These are phyloP conservation scores for Leucosporidium creatinivorum DNA, from an alignment of 768 basidiomycete species.

Conservation along the genomic window DNA sequence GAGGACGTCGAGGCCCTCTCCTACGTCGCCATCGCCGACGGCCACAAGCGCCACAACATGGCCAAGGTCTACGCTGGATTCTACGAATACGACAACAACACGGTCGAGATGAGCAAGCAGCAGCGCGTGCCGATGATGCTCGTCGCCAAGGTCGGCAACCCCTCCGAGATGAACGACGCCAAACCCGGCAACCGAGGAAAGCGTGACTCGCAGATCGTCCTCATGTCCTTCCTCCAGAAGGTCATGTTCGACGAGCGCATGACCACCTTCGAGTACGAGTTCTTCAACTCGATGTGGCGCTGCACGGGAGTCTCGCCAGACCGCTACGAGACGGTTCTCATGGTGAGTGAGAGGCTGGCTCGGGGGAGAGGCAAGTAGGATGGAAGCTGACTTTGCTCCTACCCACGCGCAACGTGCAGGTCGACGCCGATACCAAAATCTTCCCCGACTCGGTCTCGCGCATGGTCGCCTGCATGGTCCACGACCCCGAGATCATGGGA, in stretches of 20 bases:
- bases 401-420: background rate
- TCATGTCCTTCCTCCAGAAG: conserved; percentile 97
- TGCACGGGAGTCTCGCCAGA: conserved; percentile 92
- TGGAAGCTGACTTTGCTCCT: no score
- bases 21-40: conserved; percentile 97
- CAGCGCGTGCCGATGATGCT: conserved; percentile 93
- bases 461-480: conserved; percentile 93
- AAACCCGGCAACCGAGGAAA: conserved; percentile 99
- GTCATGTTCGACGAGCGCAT: conserved; percentile 99
- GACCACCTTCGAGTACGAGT: conserved; percentile 99
- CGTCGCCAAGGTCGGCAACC: conserved; percentile 93
- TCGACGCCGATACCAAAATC: conserved; percentile 55
- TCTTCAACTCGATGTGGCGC: conserved; percentile 97
- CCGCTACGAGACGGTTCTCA: conserved; percentile 81
- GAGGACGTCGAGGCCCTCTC: conserved; percentile 87
- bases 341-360: no score
- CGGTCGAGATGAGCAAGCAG: conserved; percentile 83
- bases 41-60: conserved; percentile 99
- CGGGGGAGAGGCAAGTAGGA: no score
- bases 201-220: conserved; percentile 93
- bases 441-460: conserved; percentile 96
- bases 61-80: conserved; percentile 97
- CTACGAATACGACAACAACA: conserved; percentile 87
- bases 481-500: conserved; percentile 97
- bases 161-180: conserved; percentile 71